Evolutionary conservation across 192 early-diverging fungal genomes (phyloP).

Genomic region (Neocallimastix lanati): DNA sequence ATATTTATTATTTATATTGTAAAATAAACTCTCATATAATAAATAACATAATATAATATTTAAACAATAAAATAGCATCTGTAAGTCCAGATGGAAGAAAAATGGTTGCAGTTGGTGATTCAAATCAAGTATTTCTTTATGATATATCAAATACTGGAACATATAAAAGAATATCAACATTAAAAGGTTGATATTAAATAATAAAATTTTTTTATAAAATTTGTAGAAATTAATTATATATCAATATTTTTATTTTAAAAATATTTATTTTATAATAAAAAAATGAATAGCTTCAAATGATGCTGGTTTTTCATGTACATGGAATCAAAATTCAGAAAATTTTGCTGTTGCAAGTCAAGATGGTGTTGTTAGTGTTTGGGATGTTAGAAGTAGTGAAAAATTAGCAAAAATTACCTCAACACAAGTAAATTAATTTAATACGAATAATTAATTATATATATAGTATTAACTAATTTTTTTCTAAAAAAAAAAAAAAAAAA

Average conservation of each 20-base stretch:
- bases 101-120: slow-evolving; percentile 84
- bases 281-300: slow-evolving; percentile 46
- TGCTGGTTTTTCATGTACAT: slow-evolving; percentile 84
- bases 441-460: too few relatives aligned
- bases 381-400: slow-evolving; percentile 59
- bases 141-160: slow-evolving; percentile 43
- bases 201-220: too few relatives aligned
- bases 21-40: too few relatives aligned
- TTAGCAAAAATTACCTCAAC: slow-evolving; percentile 52
- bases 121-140: slow-evolving; percentile 69
- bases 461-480: too few relatives aligned
- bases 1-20: too few relatives aligned
- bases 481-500: too few relatives aligned
- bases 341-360: slow-evolving; percentile 94
- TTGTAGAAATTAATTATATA: too few relatives aligned
- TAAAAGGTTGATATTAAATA: slow-evolving; percentile 45
- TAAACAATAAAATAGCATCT: slow-evolving; percentile 33
- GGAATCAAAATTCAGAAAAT: slow-evolving; percentile 79
- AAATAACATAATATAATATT: not conserved
- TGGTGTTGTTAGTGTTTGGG: slow-evolving; percentile 84
- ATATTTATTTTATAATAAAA: too few relatives aligned
- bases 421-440: too few relatives aligned
- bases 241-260: too few relatives aligned
- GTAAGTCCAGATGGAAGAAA: slow-evolving; percentile 82
- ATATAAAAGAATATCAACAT: slow-evolving; percentile 52